Percentiles rank a stretch among this genome's conserved stretches.
phyloP scores from a whole-genome alignment of 805 yeast species.

The Wickerhamiella allomyrinae region DNA sequence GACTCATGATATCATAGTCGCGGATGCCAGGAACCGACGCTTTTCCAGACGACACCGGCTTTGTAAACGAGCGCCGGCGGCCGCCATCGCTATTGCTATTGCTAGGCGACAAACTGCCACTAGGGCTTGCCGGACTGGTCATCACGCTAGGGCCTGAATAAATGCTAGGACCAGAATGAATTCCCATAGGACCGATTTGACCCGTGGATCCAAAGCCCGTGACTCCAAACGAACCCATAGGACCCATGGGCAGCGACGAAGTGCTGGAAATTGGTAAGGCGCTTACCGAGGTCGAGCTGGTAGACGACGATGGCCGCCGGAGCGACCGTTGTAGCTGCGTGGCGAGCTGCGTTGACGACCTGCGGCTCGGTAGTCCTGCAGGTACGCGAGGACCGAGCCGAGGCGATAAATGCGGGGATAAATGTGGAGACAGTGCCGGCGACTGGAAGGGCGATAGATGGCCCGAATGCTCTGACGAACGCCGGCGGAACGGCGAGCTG shows the following conservation, averaged over 20 bases:
- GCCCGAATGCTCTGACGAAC: too few relatives aligned
- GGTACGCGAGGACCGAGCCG: background rate
- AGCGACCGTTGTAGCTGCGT: constrained; percentile 1
- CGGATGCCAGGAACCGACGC: constrained; percentile 47
- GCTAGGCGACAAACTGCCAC: constrained; percentile 1
- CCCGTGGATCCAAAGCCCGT: too few relatives aligned
- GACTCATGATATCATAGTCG: constrained; percentile 83
- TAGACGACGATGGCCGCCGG: background rate
- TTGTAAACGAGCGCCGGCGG: constrained; percentile 1
- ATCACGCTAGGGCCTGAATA: background rate
- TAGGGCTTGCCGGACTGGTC: constrained; percentile 1
- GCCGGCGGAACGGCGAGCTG: background rate
- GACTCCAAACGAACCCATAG: background rate
- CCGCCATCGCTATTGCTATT: constrained; percentile 1
- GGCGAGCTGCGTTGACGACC: constrained; percentile 1
- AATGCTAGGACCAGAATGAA: too few relatives aligned
- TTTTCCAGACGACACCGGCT: background rate
- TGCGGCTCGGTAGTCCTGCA: background rate
- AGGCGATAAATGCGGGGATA: constrained; percentile 3
- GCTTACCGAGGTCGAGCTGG: background rate
- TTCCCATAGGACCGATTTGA: too few relatives aligned
- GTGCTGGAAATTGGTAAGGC: background rate
- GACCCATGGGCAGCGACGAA: background rate
- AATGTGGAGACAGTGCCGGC: constrained; percentile 2
- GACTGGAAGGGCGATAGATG: background rate